These are phyloP conservation scores for Anisodus tanguticus DNA, from an alignment of 257 asterid species.

Conservation along the genomic window DNA sequence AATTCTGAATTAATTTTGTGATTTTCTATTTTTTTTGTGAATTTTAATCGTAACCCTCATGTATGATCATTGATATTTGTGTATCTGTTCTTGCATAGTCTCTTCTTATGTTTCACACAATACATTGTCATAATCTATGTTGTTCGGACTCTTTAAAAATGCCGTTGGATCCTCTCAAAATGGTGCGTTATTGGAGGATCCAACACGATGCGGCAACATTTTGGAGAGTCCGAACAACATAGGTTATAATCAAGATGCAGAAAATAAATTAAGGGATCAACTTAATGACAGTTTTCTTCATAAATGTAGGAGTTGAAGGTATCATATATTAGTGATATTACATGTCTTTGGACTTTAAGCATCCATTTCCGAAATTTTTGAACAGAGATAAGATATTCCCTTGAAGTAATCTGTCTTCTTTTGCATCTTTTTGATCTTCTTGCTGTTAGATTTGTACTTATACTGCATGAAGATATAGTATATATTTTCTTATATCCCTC, in stretches of 20 bases:
- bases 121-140: background rate
- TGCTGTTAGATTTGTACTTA: background rate
- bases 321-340: background rate
- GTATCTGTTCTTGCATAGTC: background rate
- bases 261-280: background rate
- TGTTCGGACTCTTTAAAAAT: no score
- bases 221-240: no score
- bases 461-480: background rate
- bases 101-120: background rate
- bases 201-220: no score
- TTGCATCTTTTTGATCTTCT: background rate
- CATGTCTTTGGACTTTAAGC: background rate
- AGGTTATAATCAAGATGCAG: background rate
- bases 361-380: background rate
- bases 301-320: background rate
- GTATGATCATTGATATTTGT: background rate
- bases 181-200: no score
- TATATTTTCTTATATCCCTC: no score
- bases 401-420: background rate
- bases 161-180: no score
- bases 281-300: background rate
- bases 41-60: background rate
- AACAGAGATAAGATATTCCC: background rate
- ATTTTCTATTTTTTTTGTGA: background rate
- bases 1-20: slow-evolving; percentile 8